phyloP scores from a whole-genome alignment of 495 filamentous ascomycete genomes.

The Diplogelasinospora grovesii region DNA sequence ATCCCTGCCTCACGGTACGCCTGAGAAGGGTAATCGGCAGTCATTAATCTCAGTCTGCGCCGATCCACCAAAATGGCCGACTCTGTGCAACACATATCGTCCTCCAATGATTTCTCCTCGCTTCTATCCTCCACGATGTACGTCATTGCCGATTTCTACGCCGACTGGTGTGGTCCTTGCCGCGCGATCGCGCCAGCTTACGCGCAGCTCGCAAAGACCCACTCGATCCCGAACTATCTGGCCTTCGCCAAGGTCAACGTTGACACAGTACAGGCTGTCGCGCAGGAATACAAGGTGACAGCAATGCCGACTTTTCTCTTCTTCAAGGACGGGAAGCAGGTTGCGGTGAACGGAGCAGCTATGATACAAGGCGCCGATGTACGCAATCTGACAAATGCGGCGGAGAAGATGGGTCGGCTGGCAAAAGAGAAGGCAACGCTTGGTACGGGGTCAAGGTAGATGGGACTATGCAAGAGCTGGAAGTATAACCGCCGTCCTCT shows the following conservation, averaged over 20 bases:
- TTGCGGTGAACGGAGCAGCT: constrained; percentile 55
- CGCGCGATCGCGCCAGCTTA: constrained; percentile 57
- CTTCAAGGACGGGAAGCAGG: constrained; percentile 68
- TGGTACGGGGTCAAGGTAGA: too few species aligned
- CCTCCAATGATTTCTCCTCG: constrained; percentile 29
- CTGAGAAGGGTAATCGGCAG: too few species aligned
- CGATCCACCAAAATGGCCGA: constrained; percentile 20
- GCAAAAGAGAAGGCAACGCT: constrained; percentile 23
- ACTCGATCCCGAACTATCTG: constrained; percentile 41
- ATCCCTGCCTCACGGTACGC: too few species aligned
- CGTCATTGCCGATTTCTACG: constrained; percentile 50
- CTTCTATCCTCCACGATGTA: constrained; percentile 37
- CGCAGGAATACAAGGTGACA: constrained; percentile 40
- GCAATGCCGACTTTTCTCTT: constrained; percentile 86
- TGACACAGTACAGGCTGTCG: constrained; percentile 44
- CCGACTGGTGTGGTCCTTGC: constrained; percentile 65
- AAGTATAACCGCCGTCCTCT: too few species aligned
- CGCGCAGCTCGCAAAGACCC: constrained; percentile 41
- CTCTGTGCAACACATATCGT: constrained; percentile 27
- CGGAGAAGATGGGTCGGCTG: constrained; percentile 22
- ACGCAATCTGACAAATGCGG: constrained; percentile 13
- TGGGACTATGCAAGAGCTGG: too few species aligned
- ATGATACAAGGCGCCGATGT: constrained; percentile 25
- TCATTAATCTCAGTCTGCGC: too few species aligned
- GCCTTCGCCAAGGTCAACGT: constrained; percentile 58